Evolutionary conservation across 495 filamentous ascomycete species (phyloP).

Genomic region (Aspergillus cristatus): DNA sequence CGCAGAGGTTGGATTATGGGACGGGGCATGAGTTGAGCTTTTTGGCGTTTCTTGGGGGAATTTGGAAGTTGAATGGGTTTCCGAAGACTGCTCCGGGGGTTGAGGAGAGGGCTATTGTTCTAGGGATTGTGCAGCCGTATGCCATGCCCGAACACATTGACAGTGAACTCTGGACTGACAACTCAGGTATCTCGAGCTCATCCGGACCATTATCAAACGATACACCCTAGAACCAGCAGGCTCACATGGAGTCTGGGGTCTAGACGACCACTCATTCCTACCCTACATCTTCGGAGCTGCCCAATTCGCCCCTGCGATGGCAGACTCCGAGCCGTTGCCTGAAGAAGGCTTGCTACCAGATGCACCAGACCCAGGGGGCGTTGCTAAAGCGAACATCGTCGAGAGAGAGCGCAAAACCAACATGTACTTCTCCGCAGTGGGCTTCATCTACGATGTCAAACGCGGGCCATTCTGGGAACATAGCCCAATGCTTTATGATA

Average conservation of each 20-base stretch:
- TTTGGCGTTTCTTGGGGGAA: slow-evolving; percentile 74
- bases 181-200: slow-evolving; percentile 68
- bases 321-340: slow-evolving; percentile 50
- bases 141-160: too few species aligned
- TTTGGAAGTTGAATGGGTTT: slow-evolving; percentile 88
- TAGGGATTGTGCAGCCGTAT: slow-evolving; percentile 74
- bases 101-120: slow-evolving; percentile 66
- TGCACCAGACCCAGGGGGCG: slow-evolving; percentile 59
- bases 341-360: slow-evolving; percentile 65
- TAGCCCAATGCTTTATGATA: slow-evolving; percentile 89
- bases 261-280: slow-evolving; percentile 97
- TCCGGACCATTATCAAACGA: slow-evolving; percentile 72
- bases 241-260: slow-evolving; percentile 92
- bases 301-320: slow-evolving; percentile 71
- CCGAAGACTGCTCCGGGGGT: slow-evolving; percentile 36
- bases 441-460: slow-evolving; percentile 98
- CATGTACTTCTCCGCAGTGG: slow-evolving; percentile 97
- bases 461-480: slow-evolving; percentile 98
- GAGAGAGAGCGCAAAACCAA: slow-evolving; percentile 60
- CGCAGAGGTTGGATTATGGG: slow-evolving; percentile 86
- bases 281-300: slow-evolving; percentile 91
- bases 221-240: slow-evolving; percentile 96
- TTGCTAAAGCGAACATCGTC: slow-evolving; percentile 58
- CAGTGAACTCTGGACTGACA: too few species aligned
- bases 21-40: slow-evolving; percentile 96